A percentile compares a stretch with the other conserved stretches of the same genome.
These are phyloP conservation scores for Cytospora piceae DNA, from an alignment of 2,329 filamentous ascomycete species.

Conservation along the genomic window DNA sequence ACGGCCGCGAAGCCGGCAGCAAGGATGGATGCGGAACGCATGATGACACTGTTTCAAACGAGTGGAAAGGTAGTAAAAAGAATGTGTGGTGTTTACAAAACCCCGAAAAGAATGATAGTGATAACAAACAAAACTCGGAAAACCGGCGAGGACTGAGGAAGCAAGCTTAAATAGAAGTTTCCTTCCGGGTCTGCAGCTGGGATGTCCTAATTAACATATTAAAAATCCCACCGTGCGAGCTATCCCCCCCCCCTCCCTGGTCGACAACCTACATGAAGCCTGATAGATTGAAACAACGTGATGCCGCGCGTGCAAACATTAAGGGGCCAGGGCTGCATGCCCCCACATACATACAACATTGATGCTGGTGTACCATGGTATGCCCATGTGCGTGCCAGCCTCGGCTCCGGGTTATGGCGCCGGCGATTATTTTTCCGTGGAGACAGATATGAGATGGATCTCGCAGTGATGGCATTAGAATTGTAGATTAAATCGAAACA, in stretches of 20 bases:
- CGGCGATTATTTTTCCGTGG: background rate
- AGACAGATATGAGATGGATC: background rate
- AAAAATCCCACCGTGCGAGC: background rate
- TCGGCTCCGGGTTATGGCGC: background rate
- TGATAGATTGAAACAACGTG: constrained; percentile 6
- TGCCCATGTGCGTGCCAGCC: background rate
- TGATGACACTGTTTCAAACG: background rate
- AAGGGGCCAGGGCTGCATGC: constrained; percentile 4
- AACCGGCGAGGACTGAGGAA: constrained; percentile 18
- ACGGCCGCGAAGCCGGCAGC: constrained; percentile 34
- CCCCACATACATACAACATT: constrained; percentile 10
- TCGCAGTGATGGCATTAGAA: background rate
- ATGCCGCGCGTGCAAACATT: constrained; percentile 18
- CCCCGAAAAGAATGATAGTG: constrained; percentile 16
- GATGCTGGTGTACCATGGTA: constrained; percentile 1
- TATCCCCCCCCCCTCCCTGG: background rate
- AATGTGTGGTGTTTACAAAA: background rate
- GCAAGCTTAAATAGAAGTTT: constrained; percentile 4
- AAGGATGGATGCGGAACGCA: constrained; percentile 26
- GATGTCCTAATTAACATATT: constrained; percentile 2
- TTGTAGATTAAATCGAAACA: background rate
- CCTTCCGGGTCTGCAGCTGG: background rate
- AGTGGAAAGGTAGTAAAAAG: background rate
- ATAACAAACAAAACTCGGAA: constrained; percentile 12
- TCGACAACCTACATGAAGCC: constrained; percentile 4